Evolutionary conservation across 345 rosid genomes (phyloP), one percentile per base, ranked within the genome.

Genomic region (Jatropha curcas): DNA sequence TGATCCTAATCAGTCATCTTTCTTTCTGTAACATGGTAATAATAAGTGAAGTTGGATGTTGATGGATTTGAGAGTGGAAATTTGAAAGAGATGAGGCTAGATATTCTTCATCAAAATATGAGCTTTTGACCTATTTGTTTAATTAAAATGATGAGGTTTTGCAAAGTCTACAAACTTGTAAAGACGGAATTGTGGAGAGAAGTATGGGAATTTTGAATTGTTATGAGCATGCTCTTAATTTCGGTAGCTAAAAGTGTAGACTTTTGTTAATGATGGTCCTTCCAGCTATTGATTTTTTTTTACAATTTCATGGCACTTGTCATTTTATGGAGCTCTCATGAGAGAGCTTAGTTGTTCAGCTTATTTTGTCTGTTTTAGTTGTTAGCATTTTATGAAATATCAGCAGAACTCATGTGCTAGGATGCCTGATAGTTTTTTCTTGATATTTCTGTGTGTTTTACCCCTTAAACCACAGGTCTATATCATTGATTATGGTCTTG

Each of bases 401-500:
- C 24, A 17, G 0, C 1, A 28, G 25, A 19, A 13, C 3, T 59
- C 37, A 28, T 25, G 22, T 46, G 31, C 17, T 30, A 0, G 27
- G 24, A 28, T 28, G 27, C 20, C 22, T 17, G 14, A 48, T 12
- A 46, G 57, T 51, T 43, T 16, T 25, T 30, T 2, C 58, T 66
- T 57, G 56, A 28, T 4, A 30, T 68, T 27, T 68, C n/a, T 60
- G 27, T 37, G 27, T 53, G 55, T 9, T 48, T 51, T 34, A 19
- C 33, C 48, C 52, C 14, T 7, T n/a, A n/a, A 57, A 64, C 10
- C 13, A 8, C 74, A 79, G 82, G 79, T 79, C 51, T 79, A 79
- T 19, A 60, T 74, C 24, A 79, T 79, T 79, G 82, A 79, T 45
- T 79, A 70, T 74, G 82, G 82, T 30, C 79, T 79, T 65, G 82